Base-by-base conservation (phyloP, 306 rosid species). In the Cucumis melo region DNA sequence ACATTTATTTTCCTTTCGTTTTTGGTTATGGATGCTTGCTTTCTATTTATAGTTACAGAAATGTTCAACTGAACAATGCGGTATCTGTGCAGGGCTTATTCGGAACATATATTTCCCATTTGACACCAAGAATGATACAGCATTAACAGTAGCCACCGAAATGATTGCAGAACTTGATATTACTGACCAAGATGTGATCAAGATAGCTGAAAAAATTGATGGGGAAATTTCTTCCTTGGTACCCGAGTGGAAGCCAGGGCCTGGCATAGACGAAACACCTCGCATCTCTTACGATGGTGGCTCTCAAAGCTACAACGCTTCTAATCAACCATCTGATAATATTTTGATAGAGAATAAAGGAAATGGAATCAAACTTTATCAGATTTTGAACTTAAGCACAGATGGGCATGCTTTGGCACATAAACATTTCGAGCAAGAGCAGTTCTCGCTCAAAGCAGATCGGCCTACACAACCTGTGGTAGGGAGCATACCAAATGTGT, bases 141-240 rank as follows among this genome's bases (percentile, higher is more conserved):
- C 98, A 81, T 64, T 91, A 46, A 90, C 91, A 4, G 98, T 93
- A 46, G 96, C 98, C 32, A 82, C 96, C 7, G 98, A 93, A 85
- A 93, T 93, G 98, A 89, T 91, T 59, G 98, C 96, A 16, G 98
- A 93, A 63, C 90, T 93, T 1, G 94, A 91, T 83, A 91, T 93
- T 51, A 93, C 88, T 0, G 98, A 93, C 80, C 98, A 88, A 66
- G 93, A 91, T 76, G 97, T 85, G 59, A 89, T 85, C 58, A 77
- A 90, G 60, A 93, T 93, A 87, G 98, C 97, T 12, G 78, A 75
- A n/a, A 36, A 54, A 41, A 75, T 75, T 56, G 78, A 75, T 75
- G 78, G 78, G 50, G 78, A 56, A 39, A 75, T 75, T 10, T n/a
- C 55, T 75, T 75, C 78, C 66, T 75, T 75, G 67, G 78, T 56